Conservation (phyloP, 2,329 filamentous ascomycete genomes). For the Ilyonectria robusta region DNA sequence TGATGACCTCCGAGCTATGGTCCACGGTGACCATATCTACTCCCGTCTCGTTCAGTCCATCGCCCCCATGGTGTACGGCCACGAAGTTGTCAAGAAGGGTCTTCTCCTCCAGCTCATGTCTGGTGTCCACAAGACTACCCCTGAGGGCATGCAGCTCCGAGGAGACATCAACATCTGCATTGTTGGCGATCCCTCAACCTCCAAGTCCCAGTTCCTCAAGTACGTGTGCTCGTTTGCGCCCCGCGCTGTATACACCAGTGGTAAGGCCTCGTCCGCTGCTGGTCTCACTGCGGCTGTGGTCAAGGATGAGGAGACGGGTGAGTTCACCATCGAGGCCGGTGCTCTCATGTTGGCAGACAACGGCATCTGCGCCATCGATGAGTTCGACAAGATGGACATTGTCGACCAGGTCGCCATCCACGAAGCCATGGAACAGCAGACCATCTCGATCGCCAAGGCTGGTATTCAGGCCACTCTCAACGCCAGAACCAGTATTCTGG, state of each 20-base stretch:
- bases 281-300: constrained; percentile 97
- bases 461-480: constrained; percentile 98
- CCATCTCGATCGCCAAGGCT: constrained; percentile 98
- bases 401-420: constrained; percentile 98
- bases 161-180: constrained; percentile 99
- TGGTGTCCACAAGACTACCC: constrained; percentile 92
- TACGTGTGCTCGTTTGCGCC: constrained; percentile 98
- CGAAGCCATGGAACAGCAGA: constrained; percentile 99
- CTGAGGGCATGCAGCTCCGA: constrained; percentile 94
- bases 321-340: constrained; percentile 98
- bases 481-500: constrained; percentile 93
- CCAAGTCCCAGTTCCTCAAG: constrained; percentile 98
- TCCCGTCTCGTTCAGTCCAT: constrained; percentile 92
- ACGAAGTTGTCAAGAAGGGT: constrained; percentile 98
- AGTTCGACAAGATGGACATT: constrained; percentile 99
- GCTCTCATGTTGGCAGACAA: constrained; percentile 98
- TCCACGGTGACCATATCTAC: constrained; percentile 96
- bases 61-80: constrained; percentile 96
- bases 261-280: constrained; percentile 96
- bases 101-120: constrained; percentile 94
- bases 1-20: constrained; percentile 91
- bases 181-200: constrained; percentile 96
- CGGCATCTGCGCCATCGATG: constrained; percentile 97
- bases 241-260: constrained; percentile 95
- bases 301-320: constrained; percentile 98